Base-by-base conservation (phyloP, 2,329 filamentous ascomycete genomes). In the Cytospora paraplurivora region DNA sequence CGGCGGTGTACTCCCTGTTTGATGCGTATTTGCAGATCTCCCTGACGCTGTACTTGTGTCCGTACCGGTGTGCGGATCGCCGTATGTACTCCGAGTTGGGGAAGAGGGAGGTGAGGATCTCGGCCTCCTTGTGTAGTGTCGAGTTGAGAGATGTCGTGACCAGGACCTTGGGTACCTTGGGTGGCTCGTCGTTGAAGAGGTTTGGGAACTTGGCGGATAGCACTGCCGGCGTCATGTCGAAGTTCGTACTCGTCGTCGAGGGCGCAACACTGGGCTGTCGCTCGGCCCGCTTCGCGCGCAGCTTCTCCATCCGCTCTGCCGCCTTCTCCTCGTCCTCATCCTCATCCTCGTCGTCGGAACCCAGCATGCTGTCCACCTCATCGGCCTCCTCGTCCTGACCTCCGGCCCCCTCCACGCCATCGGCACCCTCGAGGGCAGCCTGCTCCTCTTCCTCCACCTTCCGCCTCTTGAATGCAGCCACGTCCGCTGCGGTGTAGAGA, bases 111-210 rank as follows among this genome's bases (percentile, higher is more conserved):
- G 89, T 91, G 65, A 98, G 84, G 49, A 93, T 82, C 64, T 90
- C 77, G 56, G 92, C 93, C 80, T 96, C 87, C 66, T 88, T 77
- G 80, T 99, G 94, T 13, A 98, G 85, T 1, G 89, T 94, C 13
- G 91, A 92, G 78, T 97, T 93, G 71, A 97, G 82, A 13, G 88
- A 91, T 8, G 95, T 98, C 0, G 95, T 99, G 72, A 99, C 85
- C 47, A 99, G 87, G 67, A 98, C 88, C 77, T 97, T 96, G 58
- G 95, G 93, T 64, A 78, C 77, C 62, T 80, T 83, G 55, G 81
- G 85, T 38, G 81, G 85, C 69, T 82, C 75, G 56, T 87, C 85
- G 65, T 78, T 80, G 72, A 89, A 89, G 41, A 89, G 81, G 1
- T 81, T 80, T 34, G 86, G 85, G 70, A 89, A 89, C 71, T 88